These are phyloP conservation scores for Purpureocillium takamizusanense DNA, from an alignment of 2,329 filamentous ascomycete species.

Conservation along the genomic window DNA sequence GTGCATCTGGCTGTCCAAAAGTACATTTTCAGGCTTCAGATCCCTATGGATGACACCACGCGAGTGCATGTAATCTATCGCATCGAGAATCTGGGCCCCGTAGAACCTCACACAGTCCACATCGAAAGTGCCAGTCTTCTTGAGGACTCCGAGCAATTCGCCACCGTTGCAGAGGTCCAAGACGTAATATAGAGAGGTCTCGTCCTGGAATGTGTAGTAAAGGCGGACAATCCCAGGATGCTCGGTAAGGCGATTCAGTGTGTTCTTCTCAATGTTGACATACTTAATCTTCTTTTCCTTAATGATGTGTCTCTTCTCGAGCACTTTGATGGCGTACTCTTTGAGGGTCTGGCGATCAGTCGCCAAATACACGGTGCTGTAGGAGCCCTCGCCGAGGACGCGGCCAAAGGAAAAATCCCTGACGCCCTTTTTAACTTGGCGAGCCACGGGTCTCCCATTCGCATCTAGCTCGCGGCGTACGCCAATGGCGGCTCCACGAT, in stretches of 20 bases:
- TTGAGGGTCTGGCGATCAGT: conserved; percentile 90
- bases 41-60: conserved; percentile 94
- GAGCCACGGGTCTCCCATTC: conserved; percentile 70
- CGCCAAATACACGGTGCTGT: conserved; percentile 89
- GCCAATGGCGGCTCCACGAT: conserved; percentile 81
- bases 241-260: conserved; percentile 87
- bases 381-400: conserved; percentile 89
- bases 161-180: conserved; percentile 88
- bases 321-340: conserved; percentile 95
- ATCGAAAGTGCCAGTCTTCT: conserved; percentile 91
- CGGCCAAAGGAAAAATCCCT: conserved; percentile 92
- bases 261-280: conserved; percentile 99
- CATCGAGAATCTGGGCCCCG: conserved; percentile 88
- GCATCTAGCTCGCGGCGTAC: conserved; percentile 77
- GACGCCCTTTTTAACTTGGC: conserved; percentile 91
- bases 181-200: conserved; percentile 92
- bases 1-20: conserved; percentile 92
- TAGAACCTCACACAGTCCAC: conserved; percentile 93
- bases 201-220: conserved; percentile 98
- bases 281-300: conserved; percentile 99
- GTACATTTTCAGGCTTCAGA: conserved; percentile 92
- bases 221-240: conserved; percentile 93
- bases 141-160: conserved; percentile 84
- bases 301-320: conserved; percentile 98
- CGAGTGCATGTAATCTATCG: conserved; percentile 97